Percentiles rank a stretch among this genome's conserved stretches.
phyloP scores from a whole-genome alignment of 441 rosid genomes.

The Brassica balearica region DNA sequence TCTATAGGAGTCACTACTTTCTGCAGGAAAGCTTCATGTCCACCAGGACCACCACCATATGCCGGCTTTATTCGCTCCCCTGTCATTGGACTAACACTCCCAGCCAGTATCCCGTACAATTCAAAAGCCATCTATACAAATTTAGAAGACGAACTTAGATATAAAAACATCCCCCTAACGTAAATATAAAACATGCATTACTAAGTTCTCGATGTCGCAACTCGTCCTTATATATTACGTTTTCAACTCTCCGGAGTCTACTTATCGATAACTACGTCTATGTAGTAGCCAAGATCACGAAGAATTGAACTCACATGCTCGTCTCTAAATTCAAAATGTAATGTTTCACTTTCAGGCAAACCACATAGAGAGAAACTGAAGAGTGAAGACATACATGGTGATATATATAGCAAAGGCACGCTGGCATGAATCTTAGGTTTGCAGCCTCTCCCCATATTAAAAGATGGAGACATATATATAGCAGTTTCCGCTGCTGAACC shows the following conservation, averaged over 20 bases:
- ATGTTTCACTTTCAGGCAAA: not conserved
- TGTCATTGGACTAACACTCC: slow-evolving; percentile 60
- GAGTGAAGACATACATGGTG: slow-evolving; percentile 67
- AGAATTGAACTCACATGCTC: not conserved
- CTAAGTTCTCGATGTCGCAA: not conserved
- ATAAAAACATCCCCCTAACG: not conserved
- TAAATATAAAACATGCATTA: not conserved
- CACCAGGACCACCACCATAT: slow-evolving; percentile 50
- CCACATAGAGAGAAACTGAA: not conserved
- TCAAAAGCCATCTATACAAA: slow-evolving; percentile 41
- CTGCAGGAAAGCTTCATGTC: slow-evolving; percentile 61
- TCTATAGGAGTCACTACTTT: slow-evolving; percentile 64
- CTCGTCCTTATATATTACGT: not conserved
- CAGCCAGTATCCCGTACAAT: slow-evolving; percentile 54
- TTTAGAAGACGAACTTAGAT: not conserved
- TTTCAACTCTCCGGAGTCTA: not conserved
- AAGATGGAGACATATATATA: slow-evolving; percentile 87
- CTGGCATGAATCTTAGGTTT: slow-evolving; percentile 94
- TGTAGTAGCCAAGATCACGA: not conserved
- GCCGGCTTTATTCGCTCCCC: slow-evolving; percentile 65
- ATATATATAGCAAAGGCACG: slow-evolving; percentile 85
- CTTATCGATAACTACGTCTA: not conserved
- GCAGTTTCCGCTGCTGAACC: slow-evolving; percentile 76
- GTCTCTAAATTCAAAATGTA: not conserved
- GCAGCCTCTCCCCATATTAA: slow-evolving; percentile 97